Conservation (phyloP, 2,329 filamentous ascomycete genomes). For the Cephalotrichum gorgonifer region DNA sequence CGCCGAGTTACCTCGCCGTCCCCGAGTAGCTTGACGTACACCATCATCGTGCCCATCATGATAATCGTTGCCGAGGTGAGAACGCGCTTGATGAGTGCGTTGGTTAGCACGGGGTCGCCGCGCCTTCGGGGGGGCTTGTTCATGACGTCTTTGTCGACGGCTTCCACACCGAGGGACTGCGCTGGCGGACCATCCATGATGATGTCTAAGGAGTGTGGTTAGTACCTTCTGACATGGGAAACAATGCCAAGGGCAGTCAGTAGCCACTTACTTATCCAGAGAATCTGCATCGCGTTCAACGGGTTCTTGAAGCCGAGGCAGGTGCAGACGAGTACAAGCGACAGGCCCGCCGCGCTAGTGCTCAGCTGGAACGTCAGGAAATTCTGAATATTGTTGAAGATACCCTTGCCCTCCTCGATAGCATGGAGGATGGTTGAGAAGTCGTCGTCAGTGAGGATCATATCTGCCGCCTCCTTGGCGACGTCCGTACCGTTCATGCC, state of each 20-base stretch:
- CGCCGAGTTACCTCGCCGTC: constrained; percentile 79
- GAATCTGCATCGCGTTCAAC: constrained; percentile 97
- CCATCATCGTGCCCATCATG: constrained; percentile 81
- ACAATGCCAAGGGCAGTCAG: background rate
- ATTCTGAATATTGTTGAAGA: constrained; percentile 99
- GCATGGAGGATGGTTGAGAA: constrained; percentile 87
- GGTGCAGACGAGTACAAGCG: constrained; percentile 84
- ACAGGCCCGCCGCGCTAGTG: constrained; percentile 87
- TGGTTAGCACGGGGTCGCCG: constrained; percentile 84
- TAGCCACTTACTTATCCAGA: constrained; percentile 88
- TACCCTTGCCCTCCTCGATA: constrained; percentile 97
- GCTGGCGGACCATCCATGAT: constrained; percentile 98
- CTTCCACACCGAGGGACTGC: constrained; percentile 91
- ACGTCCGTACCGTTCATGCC: constrained; percentile 91
- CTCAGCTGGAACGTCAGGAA: constrained; percentile 98
- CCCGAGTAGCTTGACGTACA: constrained; percentile 80
- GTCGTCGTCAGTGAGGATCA: constrained; percentile 84
- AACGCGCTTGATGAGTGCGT: constrained; percentile 70
- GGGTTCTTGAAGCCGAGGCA: constrained; percentile 90
- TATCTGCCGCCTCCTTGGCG: constrained; percentile 90
- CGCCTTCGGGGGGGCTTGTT: constrained; percentile 73
- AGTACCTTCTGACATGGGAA: background rate
- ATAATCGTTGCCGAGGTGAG: constrained; percentile 81
- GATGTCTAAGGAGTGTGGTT: constrained; percentile 56
- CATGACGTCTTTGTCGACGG: constrained; percentile 92